Evolutionary conservation across 2,329 filamentous ascomycete species (phyloP), one percentile per base, ranked within the genome.

Genomic region (Geosmithia morbida): DNA sequence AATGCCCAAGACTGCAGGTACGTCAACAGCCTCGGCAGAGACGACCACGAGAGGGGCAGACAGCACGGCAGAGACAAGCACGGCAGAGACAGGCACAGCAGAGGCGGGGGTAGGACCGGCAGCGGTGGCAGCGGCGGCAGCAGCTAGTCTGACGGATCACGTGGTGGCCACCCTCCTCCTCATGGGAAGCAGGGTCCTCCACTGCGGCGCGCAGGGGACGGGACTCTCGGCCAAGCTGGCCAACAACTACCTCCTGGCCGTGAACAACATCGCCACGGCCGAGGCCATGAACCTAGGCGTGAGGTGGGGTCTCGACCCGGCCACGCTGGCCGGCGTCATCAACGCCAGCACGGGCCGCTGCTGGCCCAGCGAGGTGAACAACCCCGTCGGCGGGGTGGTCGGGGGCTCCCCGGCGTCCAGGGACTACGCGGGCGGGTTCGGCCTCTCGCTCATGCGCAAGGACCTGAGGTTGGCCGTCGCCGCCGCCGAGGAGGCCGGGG

Each of bases 311-410:
- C 64, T 82, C 7, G 76, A 81, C 50, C 68, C 77, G 2, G 68
- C 69, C 56, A 81, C 79, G 7, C 73, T 98, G 2, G 85, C 87
- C 0, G 80, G 82, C 46, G 80, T 98, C 64, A 87, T 98, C 68
- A 97, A 96, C 61, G 84, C 85, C 3, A 92, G 87, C 55, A 96
- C 90, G 0, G 92, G 92, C n/a, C 79, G 75, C 53, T 97, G 89
- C 72, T 98, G 92, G 92, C 88, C 90, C 1, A 92, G 83, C 57
- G 89, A 96, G 66, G 71, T 94, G 51, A 98, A 98, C 66, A 97
- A 97, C 60, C 92, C 92, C 0, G 88, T 97, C 2, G 81, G 81
- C 11, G 89, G 88, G 14, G 88, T 96, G 0, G 74, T 90, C 19
- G 79, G 83, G 51, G 77, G 74, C 1, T 77, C 87, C 2, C 88